These are phyloP conservation scores for Begonia loranthoides DNA, from an alignment of 306 rosid species.

Conservation along the genomic window DNA sequence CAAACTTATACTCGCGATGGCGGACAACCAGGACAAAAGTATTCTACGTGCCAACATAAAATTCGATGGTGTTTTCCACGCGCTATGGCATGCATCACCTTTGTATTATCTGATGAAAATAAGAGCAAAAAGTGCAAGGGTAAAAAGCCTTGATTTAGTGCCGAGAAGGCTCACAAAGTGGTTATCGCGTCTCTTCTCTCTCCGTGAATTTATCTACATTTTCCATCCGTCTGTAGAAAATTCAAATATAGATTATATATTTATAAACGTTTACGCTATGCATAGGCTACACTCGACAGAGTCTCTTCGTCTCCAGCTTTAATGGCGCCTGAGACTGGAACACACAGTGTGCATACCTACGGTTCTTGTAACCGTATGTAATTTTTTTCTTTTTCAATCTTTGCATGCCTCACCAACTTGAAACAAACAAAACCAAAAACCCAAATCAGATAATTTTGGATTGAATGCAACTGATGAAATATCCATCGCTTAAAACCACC, in stretches of 20 bases:
- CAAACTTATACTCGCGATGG: no score
- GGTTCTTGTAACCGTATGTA: conserved; percentile 22
- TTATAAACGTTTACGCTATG: conserved; percentile 6
- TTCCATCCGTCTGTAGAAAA: background rate
- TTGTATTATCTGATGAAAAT: no score
- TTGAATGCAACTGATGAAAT: conserved; percentile 10
- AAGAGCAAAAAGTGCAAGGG: background rate
- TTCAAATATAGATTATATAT: background rate
- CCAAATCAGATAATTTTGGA: conserved; percentile 3
- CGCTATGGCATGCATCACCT: no score
- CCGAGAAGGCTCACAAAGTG: background rate
- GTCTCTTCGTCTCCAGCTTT: conserved; percentile 33
- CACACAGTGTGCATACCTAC: conserved; percentile 13
- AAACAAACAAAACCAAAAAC: conserved; percentile 10
- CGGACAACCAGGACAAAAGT: background rate
- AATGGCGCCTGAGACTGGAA: conserved; percentile 30
- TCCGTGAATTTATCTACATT: background rate
- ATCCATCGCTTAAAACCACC: conserved; percentile 6
- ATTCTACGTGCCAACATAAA: background rate
- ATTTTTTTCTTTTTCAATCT: conserved; percentile 17
- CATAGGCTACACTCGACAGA: no score
- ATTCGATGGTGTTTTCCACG: background rate
- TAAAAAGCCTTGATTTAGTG: background rate
- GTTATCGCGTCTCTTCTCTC: background rate
- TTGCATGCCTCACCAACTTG: conserved; percentile 54